Percentiles rank a stretch among this genome's conserved stretches.
Conservation (phyloP, 1,139 yeast species). For the Nakaseomyces nivariensis region DNA sequence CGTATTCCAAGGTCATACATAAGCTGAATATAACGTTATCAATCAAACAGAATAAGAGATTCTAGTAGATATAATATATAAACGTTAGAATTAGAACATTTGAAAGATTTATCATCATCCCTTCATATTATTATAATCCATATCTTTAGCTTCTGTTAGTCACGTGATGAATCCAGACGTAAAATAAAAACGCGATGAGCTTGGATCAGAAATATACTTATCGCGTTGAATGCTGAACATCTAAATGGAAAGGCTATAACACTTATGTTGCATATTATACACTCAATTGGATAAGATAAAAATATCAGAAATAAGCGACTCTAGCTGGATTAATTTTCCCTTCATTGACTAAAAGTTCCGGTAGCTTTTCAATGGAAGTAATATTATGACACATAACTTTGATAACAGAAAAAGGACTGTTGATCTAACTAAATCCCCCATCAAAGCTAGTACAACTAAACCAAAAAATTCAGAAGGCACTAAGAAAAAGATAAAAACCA, state of each 20-base stretch:
- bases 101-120: too few species aligned
- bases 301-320: too few species aligned
- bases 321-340: too few species aligned
- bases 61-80: too few species aligned
- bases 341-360: too few species aligned
- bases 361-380: neutral
- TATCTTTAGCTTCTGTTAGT: neutral
- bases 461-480: neutral
- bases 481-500: neutral
- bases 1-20: too few species aligned
- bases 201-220: neutral
- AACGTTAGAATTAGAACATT: too few species aligned
- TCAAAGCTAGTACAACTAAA: neutral
- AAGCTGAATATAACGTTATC: too few species aligned
- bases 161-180: constrained; percentile 1
- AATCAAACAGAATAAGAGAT: too few species aligned
- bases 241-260: too few species aligned
- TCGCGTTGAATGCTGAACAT: neutral
- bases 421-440: constrained; percentile 1
- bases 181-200: neutral
- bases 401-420: constrained; percentile 1
- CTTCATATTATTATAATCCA: neutral
- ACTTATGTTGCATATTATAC: too few species aligned
- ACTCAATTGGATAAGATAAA: too few species aligned
- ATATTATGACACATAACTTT: neutral